These are phyloP conservation scores for Ajuga reptans DNA, from an alignment of 305 asterid genomes.

Conservation along the genomic window DNA sequence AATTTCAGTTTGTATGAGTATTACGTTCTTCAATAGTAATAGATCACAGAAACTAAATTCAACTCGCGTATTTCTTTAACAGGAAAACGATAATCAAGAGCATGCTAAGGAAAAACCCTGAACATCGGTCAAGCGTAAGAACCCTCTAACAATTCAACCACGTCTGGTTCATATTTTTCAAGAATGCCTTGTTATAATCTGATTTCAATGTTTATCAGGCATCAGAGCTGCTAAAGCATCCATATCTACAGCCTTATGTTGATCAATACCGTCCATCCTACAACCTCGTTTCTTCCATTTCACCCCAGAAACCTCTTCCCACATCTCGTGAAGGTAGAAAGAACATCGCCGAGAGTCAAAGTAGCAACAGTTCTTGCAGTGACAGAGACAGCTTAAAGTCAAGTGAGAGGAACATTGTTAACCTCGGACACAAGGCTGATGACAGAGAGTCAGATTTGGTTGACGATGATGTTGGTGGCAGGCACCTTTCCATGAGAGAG, in stretches of 20 bases:
- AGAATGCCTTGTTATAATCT: not conserved
- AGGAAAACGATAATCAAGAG: constrained; percentile 88
- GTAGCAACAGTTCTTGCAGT: constrained; percentile 91
- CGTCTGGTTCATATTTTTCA: not conserved
- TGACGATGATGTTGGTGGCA: constrained; percentile 35
- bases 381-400: constrained; percentile 64
- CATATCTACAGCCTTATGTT: constrained; percentile 70
- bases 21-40: not conserved
- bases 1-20: not conserved
- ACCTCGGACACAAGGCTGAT: constrained; percentile 34
- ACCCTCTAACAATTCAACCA: constrained; percentile 12
- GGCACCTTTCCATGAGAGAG: constrained; percentile 26
- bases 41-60: not conserved
- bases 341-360: constrained; percentile 73
- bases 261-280: constrained; percentile 65
- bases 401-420: constrained; percentile 41
- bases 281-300: constrained; percentile 24
- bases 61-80: constrained; percentile 12
- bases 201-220: constrained; percentile 50
- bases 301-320: constrained; percentile 41
- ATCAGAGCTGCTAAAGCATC: constrained; percentile 74
- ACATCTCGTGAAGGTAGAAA: constrained; percentile 34
- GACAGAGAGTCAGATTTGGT: constrained; percentile 35
- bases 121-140: constrained; percentile 87
- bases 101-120: constrained; percentile 97